Evolutionary conservation across 2,329 filamentous ascomycete species (phyloP).

Genomic region (Phoma sp.): DNA sequence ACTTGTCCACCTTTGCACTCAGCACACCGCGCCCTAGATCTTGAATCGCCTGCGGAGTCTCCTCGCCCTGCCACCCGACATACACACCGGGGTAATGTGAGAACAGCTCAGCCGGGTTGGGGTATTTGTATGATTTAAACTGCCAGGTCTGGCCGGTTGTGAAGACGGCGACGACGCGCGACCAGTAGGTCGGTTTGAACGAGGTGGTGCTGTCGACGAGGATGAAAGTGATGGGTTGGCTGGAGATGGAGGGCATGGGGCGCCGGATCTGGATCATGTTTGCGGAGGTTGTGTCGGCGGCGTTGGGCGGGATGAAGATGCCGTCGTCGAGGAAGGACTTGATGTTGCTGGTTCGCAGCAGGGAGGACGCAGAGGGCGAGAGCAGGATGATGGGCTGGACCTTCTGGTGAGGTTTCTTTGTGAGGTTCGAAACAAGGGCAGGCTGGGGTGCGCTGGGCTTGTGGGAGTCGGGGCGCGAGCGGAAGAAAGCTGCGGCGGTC

Average conservation of each 20-base stretch:
- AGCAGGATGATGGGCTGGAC: conserved; percentile 89
- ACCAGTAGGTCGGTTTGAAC: conserved; percentile 99
- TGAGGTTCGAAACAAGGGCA: conserved; percentile 50
- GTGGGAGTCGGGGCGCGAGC: conserved; percentile 54
- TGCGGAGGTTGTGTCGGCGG: conserved; percentile 64
- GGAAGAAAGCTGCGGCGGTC: conserved; percentile 78
- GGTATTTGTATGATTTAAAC: conserved; percentile 98
- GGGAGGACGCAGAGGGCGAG: conserved; percentile 91
- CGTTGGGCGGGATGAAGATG: conserved; percentile 78
- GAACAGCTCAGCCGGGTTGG: conserved; percentile 86
- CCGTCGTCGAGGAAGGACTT: conserved; percentile 91
- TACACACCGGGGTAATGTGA: conserved; percentile 86
- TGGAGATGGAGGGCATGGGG: conserved; percentile 71
- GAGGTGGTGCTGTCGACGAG: conserved; percentile 91
- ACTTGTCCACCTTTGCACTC: conserved; percentile 83
- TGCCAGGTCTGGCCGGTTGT: conserved; percentile 98
- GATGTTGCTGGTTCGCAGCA: conserved; percentile 94
- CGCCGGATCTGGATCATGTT: conserved; percentile 89
- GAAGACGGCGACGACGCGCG: conserved; percentile 92
- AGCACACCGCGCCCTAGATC: conserved; percentile 87
- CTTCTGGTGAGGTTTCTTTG: conserved; percentile 54
- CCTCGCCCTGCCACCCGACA: conserved; percentile 89
- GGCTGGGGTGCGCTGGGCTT: conserved; percentile 42
- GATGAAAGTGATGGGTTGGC: conserved; percentile 86
- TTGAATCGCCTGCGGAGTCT: conserved; percentile 77